A percentile compares a stretch with the other conserved stretches of the same genome.
These are phyloP conservation scores for Oropetium thomaeum DNA, from an alignment of 176 grass and related monocot genomes.

Conservation along the genomic window DNA sequence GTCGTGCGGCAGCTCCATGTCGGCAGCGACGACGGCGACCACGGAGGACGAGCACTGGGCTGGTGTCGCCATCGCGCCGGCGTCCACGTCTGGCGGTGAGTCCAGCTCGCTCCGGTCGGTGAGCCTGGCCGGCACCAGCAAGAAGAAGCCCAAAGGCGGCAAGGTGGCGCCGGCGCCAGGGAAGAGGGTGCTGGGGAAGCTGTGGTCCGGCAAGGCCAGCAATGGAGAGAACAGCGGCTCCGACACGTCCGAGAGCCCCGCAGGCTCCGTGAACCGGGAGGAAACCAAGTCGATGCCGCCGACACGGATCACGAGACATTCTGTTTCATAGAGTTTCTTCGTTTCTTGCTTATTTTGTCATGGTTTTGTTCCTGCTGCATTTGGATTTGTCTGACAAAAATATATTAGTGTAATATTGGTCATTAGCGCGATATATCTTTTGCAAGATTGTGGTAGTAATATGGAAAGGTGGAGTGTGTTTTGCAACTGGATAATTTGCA, in stretches of 20 bases:
- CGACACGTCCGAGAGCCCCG: slow-evolving; percentile 89
- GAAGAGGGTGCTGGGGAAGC: slow-evolving; percentile 82
- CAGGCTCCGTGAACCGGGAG: slow-evolving; percentile 64
- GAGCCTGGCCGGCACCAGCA: slow-evolving; percentile 34
- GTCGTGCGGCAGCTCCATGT: slow-evolving; percentile 83
- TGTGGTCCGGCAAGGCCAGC: slow-evolving; percentile 74
- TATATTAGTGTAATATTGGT: slow-evolving; percentile 1
- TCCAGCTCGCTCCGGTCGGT: slow-evolving; percentile 51
- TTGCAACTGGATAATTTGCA: no score
- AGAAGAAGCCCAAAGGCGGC: slow-evolving; percentile 44
- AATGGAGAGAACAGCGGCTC: slow-evolving; percentile 73
- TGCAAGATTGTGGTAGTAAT: background rate
- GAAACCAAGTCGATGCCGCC: slow-evolving; percentile 82
- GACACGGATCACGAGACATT: slow-evolving; percentile 64
- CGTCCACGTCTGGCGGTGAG: slow-evolving; percentile 33
- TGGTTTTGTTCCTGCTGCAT: background rate
- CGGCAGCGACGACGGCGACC: slow-evolving; percentile 58
- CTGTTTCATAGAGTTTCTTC: slow-evolving; percentile 48
- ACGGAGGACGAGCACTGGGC: slow-evolving; percentile 64
- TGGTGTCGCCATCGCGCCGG: slow-evolving; percentile 20
- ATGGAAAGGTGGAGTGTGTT: background rate
- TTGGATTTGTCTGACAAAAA: slow-evolving; percentile 11
- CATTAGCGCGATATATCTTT: background rate
- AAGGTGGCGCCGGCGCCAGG: slow-evolving; percentile 29
- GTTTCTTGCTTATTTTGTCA: background rate